Evolutionary conservation across 345 rosid species (phyloP).

Genomic region (Punica granatum): DNA sequence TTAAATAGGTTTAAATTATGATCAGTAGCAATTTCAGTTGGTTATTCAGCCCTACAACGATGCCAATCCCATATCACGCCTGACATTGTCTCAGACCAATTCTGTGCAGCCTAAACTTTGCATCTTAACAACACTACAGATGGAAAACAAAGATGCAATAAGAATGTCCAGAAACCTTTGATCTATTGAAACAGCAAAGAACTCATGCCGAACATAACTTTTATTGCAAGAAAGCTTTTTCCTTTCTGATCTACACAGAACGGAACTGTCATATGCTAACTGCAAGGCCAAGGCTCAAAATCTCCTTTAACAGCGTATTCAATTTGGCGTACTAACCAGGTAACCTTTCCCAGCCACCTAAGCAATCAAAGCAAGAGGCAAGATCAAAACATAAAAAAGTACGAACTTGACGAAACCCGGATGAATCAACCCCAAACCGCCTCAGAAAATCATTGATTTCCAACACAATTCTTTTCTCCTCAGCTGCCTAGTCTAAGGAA

Average conservation of each 20-base stretch:
- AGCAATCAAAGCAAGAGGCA: background rate
- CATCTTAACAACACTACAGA: background rate
- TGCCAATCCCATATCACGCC: too few relatives aligned
- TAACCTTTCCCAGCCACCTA: background rate
- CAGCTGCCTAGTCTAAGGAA: background rate
- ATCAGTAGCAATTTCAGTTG: background rate
- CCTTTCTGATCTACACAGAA: background rate
- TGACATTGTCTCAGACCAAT: background rate
- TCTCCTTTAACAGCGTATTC: background rate
- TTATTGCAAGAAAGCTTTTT: background rate
- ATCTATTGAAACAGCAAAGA: background rate
- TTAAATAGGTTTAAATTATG: too few relatives aligned
- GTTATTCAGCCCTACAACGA: background rate
- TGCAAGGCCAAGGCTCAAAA: background rate
- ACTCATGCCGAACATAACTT: too few relatives aligned
- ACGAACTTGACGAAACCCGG: background rate
- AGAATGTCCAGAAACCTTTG: background rate
- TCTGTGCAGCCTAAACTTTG: background rate
- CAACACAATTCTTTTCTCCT: background rate
- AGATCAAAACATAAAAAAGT: background rate
- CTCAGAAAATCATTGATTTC: background rate
- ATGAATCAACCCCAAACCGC: background rate
- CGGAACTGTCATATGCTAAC: background rate
- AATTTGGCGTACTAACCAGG: background rate
- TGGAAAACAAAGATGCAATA: background rate